Evolutionary conservation across 2,329 filamentous ascomycete genomes (phyloP).

Genomic region (Fusarium sp.): DNA sequence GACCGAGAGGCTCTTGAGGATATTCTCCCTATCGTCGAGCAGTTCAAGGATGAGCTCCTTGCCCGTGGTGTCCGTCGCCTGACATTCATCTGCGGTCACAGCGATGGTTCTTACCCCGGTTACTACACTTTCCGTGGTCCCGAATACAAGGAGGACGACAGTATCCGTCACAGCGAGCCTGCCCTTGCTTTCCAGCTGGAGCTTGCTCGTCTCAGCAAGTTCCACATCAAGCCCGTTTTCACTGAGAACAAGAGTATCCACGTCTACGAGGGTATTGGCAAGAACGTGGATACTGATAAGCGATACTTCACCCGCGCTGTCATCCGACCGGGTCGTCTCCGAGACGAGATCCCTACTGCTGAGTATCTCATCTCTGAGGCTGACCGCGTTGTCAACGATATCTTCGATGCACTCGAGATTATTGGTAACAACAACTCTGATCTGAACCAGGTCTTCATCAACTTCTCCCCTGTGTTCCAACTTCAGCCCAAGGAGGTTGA

Average conservation of each 20-base stretch:
- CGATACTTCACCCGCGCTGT: constrained; percentile 98
- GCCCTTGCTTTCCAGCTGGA: constrained; percentile 99
- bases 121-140: constrained; percentile 99
- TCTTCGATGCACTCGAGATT: constrained; percentile 96
- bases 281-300: constrained; percentile 95
- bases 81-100: constrained; percentile 96
- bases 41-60: constrained; percentile 86
- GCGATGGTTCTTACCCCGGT: constrained; percentile 92
- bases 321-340: constrained; percentile 91
- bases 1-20: constrained; percentile 84
- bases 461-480: constrained; percentile 97
- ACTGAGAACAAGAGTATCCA: constrained; percentile 99
- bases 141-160: constrained; percentile 88
- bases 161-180: constrained; percentile 96
- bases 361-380: constrained; percentile 99
- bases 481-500: constrained; percentile 91
- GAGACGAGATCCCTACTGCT: constrained; percentile 97
- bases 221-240: constrained; percentile 98
- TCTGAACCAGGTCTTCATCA: constrained; percentile 99
- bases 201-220: constrained; percentile 91
- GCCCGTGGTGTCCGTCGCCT: constrained; percentile 86
- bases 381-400: constrained; percentile 96
- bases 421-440: constrained; percentile 99
- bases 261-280: constrained; percentile 96
- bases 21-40: constrained; percentile 80